Percentiles rank a stretch among this genome's conserved stretches.
Evolutionary conservation across 768 basidiomycete genomes (phyloP).

Genomic region (Agaricus blazei): DNA sequence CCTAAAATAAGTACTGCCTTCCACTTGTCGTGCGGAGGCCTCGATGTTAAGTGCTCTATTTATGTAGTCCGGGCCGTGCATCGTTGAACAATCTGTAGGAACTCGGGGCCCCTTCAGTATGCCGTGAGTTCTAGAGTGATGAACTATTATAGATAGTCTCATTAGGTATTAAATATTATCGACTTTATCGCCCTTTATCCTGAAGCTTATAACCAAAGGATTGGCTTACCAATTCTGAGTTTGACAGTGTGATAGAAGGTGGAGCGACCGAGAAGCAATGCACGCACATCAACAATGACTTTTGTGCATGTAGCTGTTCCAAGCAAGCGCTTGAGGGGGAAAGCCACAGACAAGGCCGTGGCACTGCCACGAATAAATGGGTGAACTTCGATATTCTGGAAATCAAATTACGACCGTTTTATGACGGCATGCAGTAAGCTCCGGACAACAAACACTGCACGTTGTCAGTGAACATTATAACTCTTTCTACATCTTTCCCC

Average conservation of each 20-base stretch:
- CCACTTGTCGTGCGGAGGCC: too few species aligned
- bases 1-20: too few species aligned
- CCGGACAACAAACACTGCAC: neutral
- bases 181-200: too few species aligned
- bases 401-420: conserved; percentile 1
- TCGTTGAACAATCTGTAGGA: too few species aligned
- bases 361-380: neutral
- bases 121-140: too few species aligned
- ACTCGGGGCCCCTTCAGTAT: too few species aligned
- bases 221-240: neutral
- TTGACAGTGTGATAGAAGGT: neutral
- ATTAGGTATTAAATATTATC: too few species aligned
- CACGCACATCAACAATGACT: neutral
- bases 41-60: too few species aligned
- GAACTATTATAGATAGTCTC: too few species aligned
- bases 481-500: neutral
- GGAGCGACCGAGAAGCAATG: neutral
- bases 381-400: neutral
- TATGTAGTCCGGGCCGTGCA: too few species aligned
- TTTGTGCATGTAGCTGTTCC: neutral
- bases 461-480: neutral
- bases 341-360: conserved; percentile 2
- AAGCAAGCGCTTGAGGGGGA: conserved; percentile 3
- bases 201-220: too few species aligned
- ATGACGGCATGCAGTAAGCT: conserved; percentile 6